Evolutionary conservation across 352 stramenopile genomes (phyloP).

Genomic region (Globisporangium recalcitrans): DNA sequence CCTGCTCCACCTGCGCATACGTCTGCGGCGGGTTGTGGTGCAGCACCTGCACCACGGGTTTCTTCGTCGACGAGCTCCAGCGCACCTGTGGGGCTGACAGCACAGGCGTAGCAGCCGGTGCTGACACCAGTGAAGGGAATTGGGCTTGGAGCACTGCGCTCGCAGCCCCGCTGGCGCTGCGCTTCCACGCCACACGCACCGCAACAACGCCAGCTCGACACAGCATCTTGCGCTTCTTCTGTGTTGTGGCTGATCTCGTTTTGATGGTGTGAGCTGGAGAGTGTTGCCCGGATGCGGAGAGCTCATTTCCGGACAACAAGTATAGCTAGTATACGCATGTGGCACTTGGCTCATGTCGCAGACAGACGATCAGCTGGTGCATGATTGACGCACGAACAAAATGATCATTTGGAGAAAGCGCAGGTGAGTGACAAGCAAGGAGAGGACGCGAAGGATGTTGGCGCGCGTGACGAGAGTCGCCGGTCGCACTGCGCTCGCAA

Average conservation of each 20-base stretch:
- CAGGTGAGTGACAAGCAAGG: neutral
- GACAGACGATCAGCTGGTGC: neutral
- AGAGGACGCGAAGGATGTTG: slow-evolving; percentile 4
- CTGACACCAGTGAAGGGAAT: neutral
- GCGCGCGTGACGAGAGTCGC: slow-evolving; percentile 3
- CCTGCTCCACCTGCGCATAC: slow-evolving; percentile 71
- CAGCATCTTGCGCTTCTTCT: slow-evolving; percentile 1
- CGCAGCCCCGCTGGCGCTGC: neutral
- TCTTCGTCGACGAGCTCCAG: slow-evolving; percentile 19
- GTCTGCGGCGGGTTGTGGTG: slow-evolving; percentile 46
- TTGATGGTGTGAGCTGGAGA: slow-evolving; percentile 5
- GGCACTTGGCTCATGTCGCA: neutral
- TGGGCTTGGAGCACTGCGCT: neutral
- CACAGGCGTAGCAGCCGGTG: neutral
- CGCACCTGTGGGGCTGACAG: neutral
- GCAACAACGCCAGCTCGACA: neutral
- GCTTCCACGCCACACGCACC: neutral
- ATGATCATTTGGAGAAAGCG: neutral
- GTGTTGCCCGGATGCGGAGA: neutral
- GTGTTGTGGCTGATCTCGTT: slow-evolving; percentile 8
- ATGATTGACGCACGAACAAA: neutral
- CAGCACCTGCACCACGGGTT: slow-evolving; percentile 49
- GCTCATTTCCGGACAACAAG: neutral
- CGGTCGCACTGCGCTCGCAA: neutral
- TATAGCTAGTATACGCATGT: neutral